Evolutionary conservation across 2,329 filamentous ascomycete genomes (phyloP).

Genomic region (Pseudomassariella vexata): DNA sequence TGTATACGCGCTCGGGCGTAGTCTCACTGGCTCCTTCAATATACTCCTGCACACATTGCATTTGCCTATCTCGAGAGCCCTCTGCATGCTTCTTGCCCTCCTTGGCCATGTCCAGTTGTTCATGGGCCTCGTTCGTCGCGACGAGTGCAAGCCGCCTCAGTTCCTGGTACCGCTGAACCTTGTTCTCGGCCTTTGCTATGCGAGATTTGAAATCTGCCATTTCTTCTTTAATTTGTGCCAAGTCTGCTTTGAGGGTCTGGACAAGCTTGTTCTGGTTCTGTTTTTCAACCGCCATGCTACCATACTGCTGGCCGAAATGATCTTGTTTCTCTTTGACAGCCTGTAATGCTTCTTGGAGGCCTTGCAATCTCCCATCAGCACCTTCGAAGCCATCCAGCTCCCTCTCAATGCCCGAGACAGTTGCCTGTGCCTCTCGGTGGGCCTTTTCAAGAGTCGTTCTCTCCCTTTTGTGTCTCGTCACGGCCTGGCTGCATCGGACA

Average conservation of each 20-base stretch:
- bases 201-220: conserved; percentile 35
- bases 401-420: conserved; percentile 45
- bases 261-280: conserved; percentile 37
- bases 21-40: conserved; percentile 47
- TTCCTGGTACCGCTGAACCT: conserved; percentile 40
- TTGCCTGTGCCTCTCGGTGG: conserved; percentile 55
- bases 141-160: conserved; percentile 47
- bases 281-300: conserved; percentile 43
- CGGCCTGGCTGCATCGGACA: conserved; percentile 35
- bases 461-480: conserved; percentile 42
- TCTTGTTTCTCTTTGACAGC: conserved; percentile 39
- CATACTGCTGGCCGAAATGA: conserved; percentile 50
- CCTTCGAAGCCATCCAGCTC: conserved; percentile 63
- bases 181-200: conserved; percentile 50
- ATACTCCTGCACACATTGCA: conserved; percentile 45
- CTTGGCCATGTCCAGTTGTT: conserved; percentile 42
- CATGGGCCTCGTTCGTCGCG: conserved; percentile 57
- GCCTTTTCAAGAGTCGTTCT: conserved; percentile 39
- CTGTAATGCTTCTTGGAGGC: conserved; percentile 51
- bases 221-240: conserved; percentile 24
- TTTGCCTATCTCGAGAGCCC: conserved; percentile 40
- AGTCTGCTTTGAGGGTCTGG: conserved; percentile 31
- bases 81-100: conserved; percentile 38
- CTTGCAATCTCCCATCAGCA: conserved; percentile 60
- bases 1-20: conserved; percentile 49